Evolutionary conservation across 345 rosid species (phyloP).

Genomic region (Pistacia vera): DNA sequence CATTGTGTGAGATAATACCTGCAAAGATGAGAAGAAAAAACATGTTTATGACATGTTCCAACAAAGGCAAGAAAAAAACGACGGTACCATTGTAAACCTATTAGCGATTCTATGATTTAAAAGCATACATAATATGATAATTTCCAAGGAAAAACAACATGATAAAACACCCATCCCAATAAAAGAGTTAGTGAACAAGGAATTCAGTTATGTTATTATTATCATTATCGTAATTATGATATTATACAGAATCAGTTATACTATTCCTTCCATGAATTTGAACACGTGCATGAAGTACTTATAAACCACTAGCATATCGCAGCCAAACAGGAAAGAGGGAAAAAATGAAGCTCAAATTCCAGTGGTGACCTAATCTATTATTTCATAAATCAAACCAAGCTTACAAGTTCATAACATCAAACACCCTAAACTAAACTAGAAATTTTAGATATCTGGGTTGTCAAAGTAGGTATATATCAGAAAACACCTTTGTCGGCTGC

Average conservation of each 20-base stretch:
- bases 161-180: not conserved
- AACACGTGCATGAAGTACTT: not conserved
- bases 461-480: not conserved
- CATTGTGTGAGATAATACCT: constrained; percentile 88
- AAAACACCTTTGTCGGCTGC: not conserved
- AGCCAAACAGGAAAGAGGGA: not conserved
- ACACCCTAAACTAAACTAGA: not conserved
- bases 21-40: constrained; percentile 12
- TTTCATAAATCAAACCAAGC: not conserved
- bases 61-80: not conserved
- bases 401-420: not conserved
- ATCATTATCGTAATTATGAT: too few species aligned
- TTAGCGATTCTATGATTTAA: not conserved
- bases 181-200: not conserved
- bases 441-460: not conserved
- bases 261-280: not conserved
- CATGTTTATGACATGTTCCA: constrained; percentile 5
- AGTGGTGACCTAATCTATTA: not conserved
- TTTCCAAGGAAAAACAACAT: not conserved
- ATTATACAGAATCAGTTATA: not conserved
- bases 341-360: not conserved
- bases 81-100: not conserved
- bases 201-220: not conserved
- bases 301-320: not conserved
- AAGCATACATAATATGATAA: not conserved